These are phyloP conservation scores for Penicillium sp. DNA, from an alignment of 2,329 filamentous ascomycete species.

Conservation along the genomic window DNA sequence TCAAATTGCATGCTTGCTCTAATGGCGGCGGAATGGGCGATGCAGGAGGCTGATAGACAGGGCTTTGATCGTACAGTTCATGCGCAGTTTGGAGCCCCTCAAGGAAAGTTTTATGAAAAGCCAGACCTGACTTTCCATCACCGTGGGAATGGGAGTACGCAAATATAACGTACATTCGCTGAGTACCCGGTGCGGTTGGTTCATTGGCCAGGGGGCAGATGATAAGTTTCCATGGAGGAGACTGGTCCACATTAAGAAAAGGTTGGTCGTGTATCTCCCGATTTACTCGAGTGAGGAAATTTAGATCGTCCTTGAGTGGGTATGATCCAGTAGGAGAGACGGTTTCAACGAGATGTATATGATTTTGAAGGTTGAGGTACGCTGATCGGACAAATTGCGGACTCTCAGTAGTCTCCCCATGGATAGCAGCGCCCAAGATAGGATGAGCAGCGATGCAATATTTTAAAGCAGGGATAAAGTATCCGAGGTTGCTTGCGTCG, in stretches of 20 bases:
- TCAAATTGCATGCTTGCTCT: background rate
- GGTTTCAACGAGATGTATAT: background rate
- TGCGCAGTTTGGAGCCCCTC: background rate
- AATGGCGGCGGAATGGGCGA: background rate
- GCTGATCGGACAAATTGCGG: background rate
- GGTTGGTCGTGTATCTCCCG: background rate
- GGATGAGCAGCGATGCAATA: background rate
- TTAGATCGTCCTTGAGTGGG: background rate
- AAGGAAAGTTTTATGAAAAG: background rate
- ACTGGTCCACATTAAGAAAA: background rate
- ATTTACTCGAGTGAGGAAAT: background rate
- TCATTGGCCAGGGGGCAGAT: background rate
- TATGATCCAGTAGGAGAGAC: background rate
- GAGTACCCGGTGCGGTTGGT: background rate
- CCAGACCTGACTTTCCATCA: constrained; percentile 1
- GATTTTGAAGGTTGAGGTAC: background rate
- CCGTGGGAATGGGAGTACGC: background rate
- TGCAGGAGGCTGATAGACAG: background rate
- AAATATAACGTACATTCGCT: constrained; percentile 1
- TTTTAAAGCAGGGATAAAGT: constrained; percentile 2
- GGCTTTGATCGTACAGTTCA: background rate
- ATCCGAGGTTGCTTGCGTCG: background rate
- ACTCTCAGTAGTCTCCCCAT: background rate
- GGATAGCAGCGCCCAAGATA: background rate
- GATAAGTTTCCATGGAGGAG: background rate